Evolutionary conservation across 1,284 basidiomycete genomes (phyloP), one percentile per base, ranked within the genome.

Genomic region (Takashimella tepidaria): DNA sequence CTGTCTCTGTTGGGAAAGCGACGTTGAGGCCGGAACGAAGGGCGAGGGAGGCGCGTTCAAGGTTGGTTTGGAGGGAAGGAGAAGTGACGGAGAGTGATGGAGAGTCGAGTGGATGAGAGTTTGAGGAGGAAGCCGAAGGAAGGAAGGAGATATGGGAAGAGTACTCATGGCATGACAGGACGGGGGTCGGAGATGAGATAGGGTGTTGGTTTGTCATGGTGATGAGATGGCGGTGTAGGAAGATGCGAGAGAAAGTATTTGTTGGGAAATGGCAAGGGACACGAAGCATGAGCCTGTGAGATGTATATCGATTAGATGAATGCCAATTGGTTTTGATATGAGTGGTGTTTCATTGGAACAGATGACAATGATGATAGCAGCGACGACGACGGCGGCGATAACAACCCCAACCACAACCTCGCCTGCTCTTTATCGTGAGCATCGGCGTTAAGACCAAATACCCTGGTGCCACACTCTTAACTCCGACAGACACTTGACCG

Each of bases 1-100:
- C 96, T 0, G 96, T 98, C 76, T 99, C 96, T 25, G 96, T 98
- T 0, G 96, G 95, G 67, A 98, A 92, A 0, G 87, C 92, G 41
- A 98, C 89, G 0, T 73, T 72, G 12, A 64, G 60, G 3, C 65
- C 63, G 2, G 60, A 58, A 24, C 63, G 67, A 4, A 76, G 62
- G 44, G 74, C 72, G 1, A 31, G 27, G 1, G 73, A 64, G 3
- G 73, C 73, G 0, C 48, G 55, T 10, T 63, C 50, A 21, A 76
- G 65, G 41, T 73, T 59, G 0, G 55, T 41, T 11, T 52, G 50
- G 23, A 70, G 56, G 0, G 54, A 31, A 1, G 61, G 44, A 2
- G 43, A 37, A 16, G 68, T 63, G 25, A 72, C 59, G 24, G 41
- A 47, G 59, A 69, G 64, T 11, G 41, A 31, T 0, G 74, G 74